phyloP scores from a whole-genome alignment of 2,329 filamentous ascomycete species.

The Rhynchosporium graminicola region DNA sequence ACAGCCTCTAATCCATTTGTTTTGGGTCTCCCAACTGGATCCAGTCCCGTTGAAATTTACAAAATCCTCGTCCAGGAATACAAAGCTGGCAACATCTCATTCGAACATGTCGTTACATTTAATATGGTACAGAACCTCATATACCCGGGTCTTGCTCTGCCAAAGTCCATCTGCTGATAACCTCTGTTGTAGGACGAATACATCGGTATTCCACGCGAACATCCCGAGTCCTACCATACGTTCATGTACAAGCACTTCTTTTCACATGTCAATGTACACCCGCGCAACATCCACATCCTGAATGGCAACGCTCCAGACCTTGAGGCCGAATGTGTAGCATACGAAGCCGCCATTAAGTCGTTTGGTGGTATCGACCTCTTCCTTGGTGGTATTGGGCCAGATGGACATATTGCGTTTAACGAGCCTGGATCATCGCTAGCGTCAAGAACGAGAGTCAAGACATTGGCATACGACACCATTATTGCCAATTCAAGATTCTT shows the following conservation, averaged over 20 bases:
- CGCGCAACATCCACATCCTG: slow-evolving; percentile 80
- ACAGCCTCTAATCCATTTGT: slow-evolving; percentile 75
- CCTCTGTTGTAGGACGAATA: slow-evolving; percentile 69
- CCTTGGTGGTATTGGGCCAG: slow-evolving; percentile 80
- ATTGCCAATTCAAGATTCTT: slow-evolving; percentile 86
- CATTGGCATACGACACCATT: slow-evolving; percentile 83
- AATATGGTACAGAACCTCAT: slow-evolving; percentile 67
- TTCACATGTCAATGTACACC: slow-evolving; percentile 78
- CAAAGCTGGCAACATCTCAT: slow-evolving; percentile 74
- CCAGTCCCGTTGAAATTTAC: slow-evolving; percentile 78
- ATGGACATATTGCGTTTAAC: slow-evolving; percentile 90
- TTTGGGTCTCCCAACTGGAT: slow-evolving; percentile 80
- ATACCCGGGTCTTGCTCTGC: slow-evolving; percentile 8
- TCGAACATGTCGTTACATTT: slow-evolving; percentile 87
- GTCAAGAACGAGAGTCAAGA: slow-evolving; percentile 82
- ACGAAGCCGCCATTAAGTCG: slow-evolving; percentile 74
- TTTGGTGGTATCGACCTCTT: slow-evolving; percentile 83
- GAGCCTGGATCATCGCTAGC: slow-evolving; percentile 79
- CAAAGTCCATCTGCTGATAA: slow-evolving; percentile 14
- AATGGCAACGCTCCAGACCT: slow-evolving; percentile 78
- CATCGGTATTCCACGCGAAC: slow-evolving; percentile 77
- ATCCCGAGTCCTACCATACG: slow-evolving; percentile 83
- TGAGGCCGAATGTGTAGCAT: slow-evolving; percentile 74
- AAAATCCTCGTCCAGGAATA: slow-evolving; percentile 70
- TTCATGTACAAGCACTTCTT: slow-evolving; percentile 96